Conservation (phyloP, 495 filamentous ascomycete species). For the Penicillium samsonianum region DNA sequence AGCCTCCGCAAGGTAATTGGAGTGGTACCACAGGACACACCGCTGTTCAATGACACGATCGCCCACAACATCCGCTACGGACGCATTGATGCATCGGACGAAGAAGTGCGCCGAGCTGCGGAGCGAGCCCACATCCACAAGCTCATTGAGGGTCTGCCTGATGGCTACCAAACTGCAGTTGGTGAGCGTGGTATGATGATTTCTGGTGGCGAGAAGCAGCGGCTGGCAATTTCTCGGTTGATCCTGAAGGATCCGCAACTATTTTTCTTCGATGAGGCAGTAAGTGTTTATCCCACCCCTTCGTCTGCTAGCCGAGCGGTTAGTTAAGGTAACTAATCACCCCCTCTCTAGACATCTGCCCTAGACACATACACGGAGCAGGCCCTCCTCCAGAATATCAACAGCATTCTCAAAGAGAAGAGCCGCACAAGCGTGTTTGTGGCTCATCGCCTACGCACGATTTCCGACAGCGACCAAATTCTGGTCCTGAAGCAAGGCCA, state of each 20-base stretch:
- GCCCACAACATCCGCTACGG: conserved; percentile 96
- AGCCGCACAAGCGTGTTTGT: conserved; percentile 89
- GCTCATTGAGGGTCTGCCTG: conserved; percentile 72
- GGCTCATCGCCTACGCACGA: conserved; percentile 87
- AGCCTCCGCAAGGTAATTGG: conserved; percentile 85
- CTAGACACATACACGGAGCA: conserved; percentile 96
- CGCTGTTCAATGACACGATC: conserved; percentile 93
- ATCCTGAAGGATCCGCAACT: conserved; percentile 90
- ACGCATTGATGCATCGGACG: conserved; percentile 73
- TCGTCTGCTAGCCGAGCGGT: neutral
- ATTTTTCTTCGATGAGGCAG: conserved; percentile 95
- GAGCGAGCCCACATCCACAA: conserved; percentile 82
- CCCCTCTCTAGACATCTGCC: conserved; percentile 66
- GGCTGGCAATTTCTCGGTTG: conserved; percentile 81
- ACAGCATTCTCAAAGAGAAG: conserved; percentile 89
- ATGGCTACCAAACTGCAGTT: conserved; percentile 89
- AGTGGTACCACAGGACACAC: conserved; percentile 96
- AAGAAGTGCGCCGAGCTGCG: conserved; percentile 73
- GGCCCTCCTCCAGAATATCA: conserved; percentile 87
- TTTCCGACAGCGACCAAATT: conserved; percentile 92
- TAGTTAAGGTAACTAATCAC: conserved; percentile 12
- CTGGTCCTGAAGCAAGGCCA: conserved; percentile 83
- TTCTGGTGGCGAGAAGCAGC: conserved; percentile 93
- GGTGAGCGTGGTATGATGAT: conserved; percentile 99
- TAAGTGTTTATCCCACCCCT: conserved; percentile 37